Conservation (phyloP, 345 rosid species). For the Eucalyptus cloeziana region DNA sequence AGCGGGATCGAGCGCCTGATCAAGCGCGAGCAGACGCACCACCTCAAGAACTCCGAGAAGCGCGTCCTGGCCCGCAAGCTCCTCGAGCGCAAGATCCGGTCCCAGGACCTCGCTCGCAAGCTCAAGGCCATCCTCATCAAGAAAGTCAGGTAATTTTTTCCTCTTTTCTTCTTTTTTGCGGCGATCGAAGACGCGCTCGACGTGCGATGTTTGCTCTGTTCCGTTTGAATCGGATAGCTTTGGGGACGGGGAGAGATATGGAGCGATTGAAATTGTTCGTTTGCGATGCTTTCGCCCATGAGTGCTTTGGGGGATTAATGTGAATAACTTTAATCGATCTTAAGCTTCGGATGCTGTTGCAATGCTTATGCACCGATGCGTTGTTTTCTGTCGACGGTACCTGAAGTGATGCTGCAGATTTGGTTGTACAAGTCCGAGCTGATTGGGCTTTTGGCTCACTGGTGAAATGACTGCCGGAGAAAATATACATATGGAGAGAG, state of each 20-base stretch:
- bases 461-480: not conserved
- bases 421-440: not conserved
- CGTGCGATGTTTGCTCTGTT: not conserved
- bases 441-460: not conserved
- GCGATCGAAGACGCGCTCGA: not conserved
- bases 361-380: not conserved
- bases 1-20: slow-evolving; percentile 89
- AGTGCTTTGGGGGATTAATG: not conserved
- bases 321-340: not conserved
- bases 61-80: slow-evolving; percentile 74
- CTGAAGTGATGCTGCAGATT: not conserved
- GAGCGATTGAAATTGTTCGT: not conserved
- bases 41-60: slow-evolving; percentile 90
- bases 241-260: not conserved
- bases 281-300: not conserved
- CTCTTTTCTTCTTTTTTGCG: not conserved
- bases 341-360: not conserved
- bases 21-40: slow-evolving; percentile 48
- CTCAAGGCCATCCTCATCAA: slow-evolving; percentile 63
- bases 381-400: not conserved
- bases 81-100: slow-evolving; percentile 50
- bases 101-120: slow-evolving; percentile 68
- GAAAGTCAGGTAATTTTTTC: slow-evolving; percentile 48
- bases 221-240: not conserved
- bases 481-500: not conserved